Evolutionary conservation across 2,329 filamentous ascomycete species (phyloP).

Genomic region (Aspergillus fumigatus): DNA sequence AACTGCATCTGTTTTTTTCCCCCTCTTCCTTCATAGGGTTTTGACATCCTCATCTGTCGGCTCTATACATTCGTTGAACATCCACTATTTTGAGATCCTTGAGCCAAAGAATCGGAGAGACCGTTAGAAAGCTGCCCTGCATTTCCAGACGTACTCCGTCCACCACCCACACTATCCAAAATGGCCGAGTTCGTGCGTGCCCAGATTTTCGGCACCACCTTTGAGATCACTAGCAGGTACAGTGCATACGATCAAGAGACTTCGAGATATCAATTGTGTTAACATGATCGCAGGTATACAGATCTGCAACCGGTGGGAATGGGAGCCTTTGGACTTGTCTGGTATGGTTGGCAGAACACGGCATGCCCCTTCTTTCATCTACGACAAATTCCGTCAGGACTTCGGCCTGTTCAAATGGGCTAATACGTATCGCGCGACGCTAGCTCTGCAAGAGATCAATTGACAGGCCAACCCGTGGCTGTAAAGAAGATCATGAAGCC

Average conservation of each 20-base stretch:
- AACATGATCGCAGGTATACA: constrained; percentile 66
- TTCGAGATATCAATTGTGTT: constrained; percentile 11
- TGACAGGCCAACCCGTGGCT: constrained; percentile 92
- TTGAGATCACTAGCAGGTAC: constrained; percentile 98
- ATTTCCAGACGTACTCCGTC: constrained; percentile 9
- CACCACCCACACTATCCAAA: constrained; percentile 36
- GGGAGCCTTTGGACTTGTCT: constrained; percentile 97
- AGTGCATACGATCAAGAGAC: constrained; percentile 6
- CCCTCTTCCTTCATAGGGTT: constrained; percentile 3
- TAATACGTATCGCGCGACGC: constrained; percentile 8
- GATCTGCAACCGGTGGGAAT: constrained; percentile 98
- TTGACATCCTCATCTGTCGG: neutral
- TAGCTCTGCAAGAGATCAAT: constrained; percentile 95
- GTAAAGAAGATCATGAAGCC: constrained; percentile 99
- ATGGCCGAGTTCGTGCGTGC: constrained; percentile 99
- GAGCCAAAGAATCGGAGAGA: neutral
- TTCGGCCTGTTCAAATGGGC: neutral
- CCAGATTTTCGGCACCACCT: constrained; percentile 98
- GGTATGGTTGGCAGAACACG: constrained; percentile 54
- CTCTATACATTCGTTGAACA: constrained; percentile 1
- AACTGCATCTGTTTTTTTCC: constrained; percentile 4
- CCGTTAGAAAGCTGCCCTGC: neutral
- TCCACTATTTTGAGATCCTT: neutral
- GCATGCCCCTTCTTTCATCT: constrained; percentile 8
- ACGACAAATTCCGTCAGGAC: constrained; percentile 2